Conservation (phyloP, 192 early-diverging fungal genomes). For the Mortierella antarctica region DNA sequence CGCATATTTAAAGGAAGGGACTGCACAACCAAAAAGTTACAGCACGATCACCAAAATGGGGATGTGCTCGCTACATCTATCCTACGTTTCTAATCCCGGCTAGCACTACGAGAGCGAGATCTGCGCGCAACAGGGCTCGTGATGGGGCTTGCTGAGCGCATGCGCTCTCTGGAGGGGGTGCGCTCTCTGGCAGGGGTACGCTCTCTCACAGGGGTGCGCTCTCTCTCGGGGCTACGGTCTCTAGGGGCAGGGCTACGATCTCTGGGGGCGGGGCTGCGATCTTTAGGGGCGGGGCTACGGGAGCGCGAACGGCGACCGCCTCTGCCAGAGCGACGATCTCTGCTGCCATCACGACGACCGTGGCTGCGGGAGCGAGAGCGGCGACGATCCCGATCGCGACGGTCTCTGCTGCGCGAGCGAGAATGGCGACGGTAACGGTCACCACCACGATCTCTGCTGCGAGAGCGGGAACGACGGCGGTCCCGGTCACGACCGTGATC, state of each 20-base stretch:
- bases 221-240: constrained; percentile 32
- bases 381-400: constrained; percentile 53
- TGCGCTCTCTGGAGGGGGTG: constrained; percentile 10
- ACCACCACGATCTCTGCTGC: constrained; percentile 53
- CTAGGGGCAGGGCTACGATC: constrained; percentile 24
- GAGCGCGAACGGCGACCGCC: constrained; percentile 61
- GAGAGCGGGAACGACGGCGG: constrained; percentile 62
- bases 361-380: constrained; percentile 57
- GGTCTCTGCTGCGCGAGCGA: constrained; percentile 64
- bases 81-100: constrained; percentile 30
- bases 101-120: constrained; percentile 34
- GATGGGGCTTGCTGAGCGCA: constrained; percentile 15
- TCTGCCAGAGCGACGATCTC: constrained; percentile 59
- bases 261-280: constrained; percentile 18
- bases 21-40: not conserved
- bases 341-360: constrained; percentile 50
- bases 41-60: not conserved
- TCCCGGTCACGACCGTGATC: constrained; percentile 57
- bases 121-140: constrained; percentile 24
- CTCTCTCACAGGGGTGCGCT: constrained; percentile 25
- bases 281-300: constrained; percentile 29
- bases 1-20: too few species aligned
- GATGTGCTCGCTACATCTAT: too few species aligned
- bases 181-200: constrained; percentile 12
- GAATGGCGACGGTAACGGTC: constrained; percentile 51